These are phyloP conservation scores for Scedosporium boydii DNA, from an alignment of 2,329 filamentous ascomycete species.

Conservation along the genomic window DNA sequence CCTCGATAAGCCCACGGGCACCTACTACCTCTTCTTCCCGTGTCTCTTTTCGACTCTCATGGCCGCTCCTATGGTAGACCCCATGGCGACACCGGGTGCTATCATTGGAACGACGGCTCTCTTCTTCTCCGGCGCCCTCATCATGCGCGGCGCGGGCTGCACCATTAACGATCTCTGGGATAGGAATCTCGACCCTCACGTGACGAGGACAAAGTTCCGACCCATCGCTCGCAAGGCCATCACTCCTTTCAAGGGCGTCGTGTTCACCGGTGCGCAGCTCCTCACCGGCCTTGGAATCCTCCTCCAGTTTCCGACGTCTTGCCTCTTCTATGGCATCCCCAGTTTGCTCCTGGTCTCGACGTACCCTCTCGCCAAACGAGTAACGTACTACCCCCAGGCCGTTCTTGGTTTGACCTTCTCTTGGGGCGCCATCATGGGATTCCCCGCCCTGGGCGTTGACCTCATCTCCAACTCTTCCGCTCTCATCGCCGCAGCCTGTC, in stretches of 20 bases:
- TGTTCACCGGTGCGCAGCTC: slow-evolving; percentile 67
- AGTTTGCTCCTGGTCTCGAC: slow-evolving; percentile 62
- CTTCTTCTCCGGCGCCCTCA: slow-evolving; percentile 66
- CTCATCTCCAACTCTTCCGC: slow-evolving; percentile 55
- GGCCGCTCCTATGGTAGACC: slow-evolving; percentile 59
- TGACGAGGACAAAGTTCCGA: slow-evolving; percentile 64
- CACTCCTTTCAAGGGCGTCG: slow-evolving; percentile 58
- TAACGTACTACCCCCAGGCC: slow-evolving; percentile 80
- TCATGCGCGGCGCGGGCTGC: slow-evolving; percentile 84
- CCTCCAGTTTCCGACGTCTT: slow-evolving; percentile 64
- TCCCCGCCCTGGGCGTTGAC: slow-evolving; percentile 72
- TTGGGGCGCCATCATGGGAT: slow-evolving; percentile 83
- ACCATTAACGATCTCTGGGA: slow-evolving; percentile 90
- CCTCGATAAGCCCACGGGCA: slow-evolving; percentile 71
- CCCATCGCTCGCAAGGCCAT: slow-evolving; percentile 75
- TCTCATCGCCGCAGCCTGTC: slow-evolving; percentile 52
- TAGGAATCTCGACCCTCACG: slow-evolving; percentile 73
- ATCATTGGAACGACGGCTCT: slow-evolving; percentile 57
- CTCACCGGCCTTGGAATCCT: slow-evolving; percentile 64
- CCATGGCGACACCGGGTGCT: slow-evolving; percentile 49
- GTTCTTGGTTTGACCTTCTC: slow-evolving; percentile 79
- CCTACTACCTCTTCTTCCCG: slow-evolving; percentile 78
- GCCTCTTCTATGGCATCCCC: slow-evolving; percentile 69
- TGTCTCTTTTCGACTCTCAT: slow-evolving; percentile 78
- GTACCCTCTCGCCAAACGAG: slow-evolving; percentile 76